Evolutionary conservation across 1,139 yeast species (phyloP).

Genomic region (Zygoascus sp.): DNA sequence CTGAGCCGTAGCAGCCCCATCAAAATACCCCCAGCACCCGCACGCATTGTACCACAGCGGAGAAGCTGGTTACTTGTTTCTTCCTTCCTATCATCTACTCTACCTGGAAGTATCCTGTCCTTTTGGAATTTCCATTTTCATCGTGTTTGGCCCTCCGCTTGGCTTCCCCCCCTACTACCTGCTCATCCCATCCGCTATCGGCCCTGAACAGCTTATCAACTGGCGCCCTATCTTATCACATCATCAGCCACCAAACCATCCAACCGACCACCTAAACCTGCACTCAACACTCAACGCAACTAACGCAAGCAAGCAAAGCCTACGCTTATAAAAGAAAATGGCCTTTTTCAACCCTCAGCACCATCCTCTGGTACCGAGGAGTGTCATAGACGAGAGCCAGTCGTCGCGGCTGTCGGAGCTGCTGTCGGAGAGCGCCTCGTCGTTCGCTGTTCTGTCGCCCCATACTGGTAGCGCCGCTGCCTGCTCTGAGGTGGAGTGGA

Average conservation of each 20-base stretch:
- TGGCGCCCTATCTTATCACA: slow-evolving; percentile 2
- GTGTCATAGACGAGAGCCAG: slow-evolving; percentile 6
- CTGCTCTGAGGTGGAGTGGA: slow-evolving; percentile 25
- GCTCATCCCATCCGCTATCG: no score
- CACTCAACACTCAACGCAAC: not conserved
- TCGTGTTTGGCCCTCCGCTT: not conserved
- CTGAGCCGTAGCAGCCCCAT: no score
- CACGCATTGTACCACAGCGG: not conserved
- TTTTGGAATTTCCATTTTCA: not conserved
- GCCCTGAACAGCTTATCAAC: not conserved
- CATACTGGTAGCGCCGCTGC: slow-evolving; percentile 5
- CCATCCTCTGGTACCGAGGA: slow-evolving; percentile 13
- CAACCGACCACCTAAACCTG: slow-evolving; percentile 17
- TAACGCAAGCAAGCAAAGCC: no score
- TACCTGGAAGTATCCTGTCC: no score
- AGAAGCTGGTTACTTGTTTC: not conserved
- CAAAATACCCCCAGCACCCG: no score
- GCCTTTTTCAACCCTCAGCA: slow-evolving; percentile 12
- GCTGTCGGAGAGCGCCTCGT: slow-evolving; percentile 7
- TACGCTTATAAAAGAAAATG: not conserved
- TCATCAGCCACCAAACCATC: not conserved
- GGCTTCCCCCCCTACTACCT: no score
- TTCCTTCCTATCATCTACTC: not conserved
- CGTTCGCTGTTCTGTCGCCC: slow-evolving; percentile 8
- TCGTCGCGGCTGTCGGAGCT: slow-evolving; percentile 5